Conservation (phyloP, 176 grass and related monocot genomes). For the Pharus latifolius region DNA sequence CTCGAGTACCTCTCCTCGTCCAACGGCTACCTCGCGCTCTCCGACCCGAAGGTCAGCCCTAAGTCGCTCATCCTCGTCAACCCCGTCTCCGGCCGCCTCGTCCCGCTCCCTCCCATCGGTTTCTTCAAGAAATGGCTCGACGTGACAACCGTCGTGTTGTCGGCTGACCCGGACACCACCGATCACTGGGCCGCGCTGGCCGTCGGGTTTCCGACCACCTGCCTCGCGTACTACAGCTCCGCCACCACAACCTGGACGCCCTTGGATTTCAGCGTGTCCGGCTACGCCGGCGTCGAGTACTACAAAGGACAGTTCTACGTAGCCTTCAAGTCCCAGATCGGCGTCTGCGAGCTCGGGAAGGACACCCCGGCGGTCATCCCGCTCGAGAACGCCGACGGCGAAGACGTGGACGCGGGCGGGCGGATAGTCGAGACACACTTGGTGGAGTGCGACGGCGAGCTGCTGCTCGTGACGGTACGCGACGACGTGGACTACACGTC, state of each 20-base stretch:
- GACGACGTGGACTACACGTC: constrained; percentile 12
- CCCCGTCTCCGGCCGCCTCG: constrained; percentile 6
- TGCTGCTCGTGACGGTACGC: constrained; percentile 22
- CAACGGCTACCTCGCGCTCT: constrained; percentile 30
- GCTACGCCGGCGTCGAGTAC: constrained; percentile 39
- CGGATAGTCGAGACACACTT: constrained; percentile 26
- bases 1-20: constrained; percentile 32
- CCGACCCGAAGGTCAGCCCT: constrained; percentile 1
- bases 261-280: constrained; percentile 2
- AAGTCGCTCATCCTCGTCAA: constrained; percentile 28
- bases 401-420: neutral
- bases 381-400: constrained; percentile 2
- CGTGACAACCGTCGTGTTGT: constrained; percentile 30
- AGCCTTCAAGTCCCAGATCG: constrained; percentile 20
- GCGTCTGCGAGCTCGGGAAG: neutral
- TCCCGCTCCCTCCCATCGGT: constrained; percentile 27
- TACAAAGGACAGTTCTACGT: constrained; percentile 29
- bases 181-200: constrained; percentile 24
- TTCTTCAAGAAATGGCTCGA: constrained; percentile 43
- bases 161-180: constrained; percentile 2
- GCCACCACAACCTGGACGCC: constrained; percentile 11
- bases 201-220: constrained; percentile 23
- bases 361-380: neutral
- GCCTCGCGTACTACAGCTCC: constrained; percentile 35
- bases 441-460: constrained; percentile 20